Conservation (phyloP, 169 alveolate genomes). For the Plasmodium gonderi region DNA sequence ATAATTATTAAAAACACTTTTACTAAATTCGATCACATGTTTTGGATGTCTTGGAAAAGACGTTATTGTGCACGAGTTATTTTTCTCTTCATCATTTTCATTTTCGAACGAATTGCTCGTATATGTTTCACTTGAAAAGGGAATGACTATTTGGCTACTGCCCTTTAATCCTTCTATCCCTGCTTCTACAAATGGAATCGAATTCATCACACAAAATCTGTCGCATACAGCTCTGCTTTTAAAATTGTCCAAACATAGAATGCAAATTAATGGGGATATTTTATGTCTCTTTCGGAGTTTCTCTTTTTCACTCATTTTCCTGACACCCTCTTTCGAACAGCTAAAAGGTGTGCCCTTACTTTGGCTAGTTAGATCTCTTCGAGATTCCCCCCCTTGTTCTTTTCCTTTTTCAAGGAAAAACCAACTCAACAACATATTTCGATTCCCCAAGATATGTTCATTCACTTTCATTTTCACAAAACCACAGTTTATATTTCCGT, state of each 20-base stretch:
- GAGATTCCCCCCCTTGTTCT: background rate
- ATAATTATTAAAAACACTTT: conserved; percentile 35
- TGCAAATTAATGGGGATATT: conserved; percentile 25
- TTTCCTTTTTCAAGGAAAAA: background rate
- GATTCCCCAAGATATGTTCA: conserved; percentile 5
- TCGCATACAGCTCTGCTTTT: conserved; percentile 34
- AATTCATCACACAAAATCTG: conserved; percentile 41
- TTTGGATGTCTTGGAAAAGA: conserved; percentile 67
- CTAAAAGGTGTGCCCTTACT: background rate
- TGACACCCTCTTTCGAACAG: background rate
- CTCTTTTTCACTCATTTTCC: background rate
- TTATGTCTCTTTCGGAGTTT: background rate
- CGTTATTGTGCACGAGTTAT: conserved; percentile 57
- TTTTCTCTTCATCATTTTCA: background rate
- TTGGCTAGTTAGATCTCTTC: background rate
- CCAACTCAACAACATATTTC: background rate
- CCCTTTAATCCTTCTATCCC: conserved; percentile 72
- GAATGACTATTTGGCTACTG: conserved; percentile 63
- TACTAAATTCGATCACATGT: conserved; percentile 56
- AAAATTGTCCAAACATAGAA: conserved; percentile 59
- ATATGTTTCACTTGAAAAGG: conserved; percentile 55
- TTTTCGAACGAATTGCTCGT: background rate
- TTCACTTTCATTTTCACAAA: conserved; percentile 54
- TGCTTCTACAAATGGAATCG: conserved; percentile 52
- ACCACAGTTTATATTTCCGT: conserved; percentile 20